Conservation (phyloP, 108 stramenopile genomes). For the Fistulifera solaris region DNA sequence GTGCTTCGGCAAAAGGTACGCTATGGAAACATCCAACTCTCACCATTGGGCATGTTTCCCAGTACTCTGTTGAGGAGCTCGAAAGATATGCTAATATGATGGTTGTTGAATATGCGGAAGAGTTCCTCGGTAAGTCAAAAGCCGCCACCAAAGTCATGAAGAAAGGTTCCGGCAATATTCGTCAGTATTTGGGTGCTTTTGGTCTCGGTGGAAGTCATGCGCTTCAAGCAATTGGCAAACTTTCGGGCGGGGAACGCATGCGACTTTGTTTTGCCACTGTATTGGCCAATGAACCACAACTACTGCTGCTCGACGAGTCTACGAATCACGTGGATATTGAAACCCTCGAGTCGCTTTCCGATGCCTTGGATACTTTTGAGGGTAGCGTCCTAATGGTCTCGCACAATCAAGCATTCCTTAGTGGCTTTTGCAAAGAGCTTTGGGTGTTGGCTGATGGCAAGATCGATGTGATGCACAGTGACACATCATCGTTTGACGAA, state of each 20-base stretch:
- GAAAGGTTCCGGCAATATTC: constrained; percentile 41
- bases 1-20: constrained; percentile 33
- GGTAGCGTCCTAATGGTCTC: constrained; percentile 85
- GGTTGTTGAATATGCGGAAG: constrained; percentile 53
- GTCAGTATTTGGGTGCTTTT: constrained; percentile 84
- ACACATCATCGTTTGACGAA: constrained; percentile 47
- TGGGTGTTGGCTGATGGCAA: constrained; percentile 64
- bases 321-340: constrained; percentile 92
- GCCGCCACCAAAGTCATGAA: constrained; percentile 22
- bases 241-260: constrained; percentile 87
- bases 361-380: constrained; percentile 56
- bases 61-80: constrained; percentile 83
- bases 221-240: constrained; percentile 46
- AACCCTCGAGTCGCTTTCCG: constrained; percentile 77
- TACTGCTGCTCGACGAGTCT: constrained; percentile 42
- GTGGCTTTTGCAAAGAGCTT: constrained; percentile 57
- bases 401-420: constrained; percentile 79
- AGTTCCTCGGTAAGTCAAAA: constrained; percentile 23
- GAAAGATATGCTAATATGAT: constrained; percentile 65
- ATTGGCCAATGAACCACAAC: constrained; percentile 56
- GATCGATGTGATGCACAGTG: constrained; percentile 37
- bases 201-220: constrained; percentile 81
- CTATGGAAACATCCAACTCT: constrained; percentile 51
- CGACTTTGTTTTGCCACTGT: constrained; percentile 82
- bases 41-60: constrained; percentile 72